phyloP scores from a whole-genome alignment of 306 rosid genomes.

The Canavalia gladiata region DNA sequence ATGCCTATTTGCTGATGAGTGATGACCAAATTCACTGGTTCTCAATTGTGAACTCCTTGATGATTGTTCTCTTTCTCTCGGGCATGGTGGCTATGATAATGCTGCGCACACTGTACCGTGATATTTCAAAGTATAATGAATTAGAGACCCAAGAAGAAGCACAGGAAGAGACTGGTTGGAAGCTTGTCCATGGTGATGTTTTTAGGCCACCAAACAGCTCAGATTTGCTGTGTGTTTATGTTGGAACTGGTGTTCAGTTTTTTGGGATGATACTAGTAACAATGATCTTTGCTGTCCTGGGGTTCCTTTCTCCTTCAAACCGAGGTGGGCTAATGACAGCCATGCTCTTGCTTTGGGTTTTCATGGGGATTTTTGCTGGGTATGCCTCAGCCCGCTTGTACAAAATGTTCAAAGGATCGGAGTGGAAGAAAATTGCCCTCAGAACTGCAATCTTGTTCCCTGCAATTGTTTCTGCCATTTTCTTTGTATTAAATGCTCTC shows the following conservation, averaged over 20 bases:
- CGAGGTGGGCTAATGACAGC: conserved; percentile 99
- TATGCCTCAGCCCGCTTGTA: conserved; percentile 82
- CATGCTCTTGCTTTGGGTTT: conserved; percentile 94
- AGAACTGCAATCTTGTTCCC: conserved; percentile 90
- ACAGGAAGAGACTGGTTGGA: conserved; percentile 99
- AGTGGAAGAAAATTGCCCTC: conserved; percentile 91
- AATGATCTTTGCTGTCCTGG: conserved; percentile 92
- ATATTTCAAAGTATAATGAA: conserved; percentile 94
- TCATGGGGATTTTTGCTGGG: conserved; percentile 98
- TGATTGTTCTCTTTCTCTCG: conserved; percentile 98
- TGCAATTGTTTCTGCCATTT: conserved; percentile 70
- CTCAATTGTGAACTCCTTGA: conserved; percentile 91
- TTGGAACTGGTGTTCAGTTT: conserved; percentile 98
- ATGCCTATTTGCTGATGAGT: conserved; percentile 93
- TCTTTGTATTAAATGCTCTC: conserved; percentile 80
- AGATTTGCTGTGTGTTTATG: conserved; percentile 86
- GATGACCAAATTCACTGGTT: conserved; percentile 99
- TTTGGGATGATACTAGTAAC: conserved; percentile 92
- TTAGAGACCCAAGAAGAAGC: conserved; percentile 99
- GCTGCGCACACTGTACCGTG: conserved; percentile 97
- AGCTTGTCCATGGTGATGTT: conserved; percentile 99
- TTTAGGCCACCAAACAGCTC: conserved; percentile 92
- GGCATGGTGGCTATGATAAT: conserved; percentile 99
- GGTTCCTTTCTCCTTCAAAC: conserved; percentile 97
- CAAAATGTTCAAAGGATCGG: conserved; percentile 93